phyloP scores from a whole-genome alignment of 2,329 filamentous ascomycete species.

The Sclerotiophoma versabilis region DNA sequence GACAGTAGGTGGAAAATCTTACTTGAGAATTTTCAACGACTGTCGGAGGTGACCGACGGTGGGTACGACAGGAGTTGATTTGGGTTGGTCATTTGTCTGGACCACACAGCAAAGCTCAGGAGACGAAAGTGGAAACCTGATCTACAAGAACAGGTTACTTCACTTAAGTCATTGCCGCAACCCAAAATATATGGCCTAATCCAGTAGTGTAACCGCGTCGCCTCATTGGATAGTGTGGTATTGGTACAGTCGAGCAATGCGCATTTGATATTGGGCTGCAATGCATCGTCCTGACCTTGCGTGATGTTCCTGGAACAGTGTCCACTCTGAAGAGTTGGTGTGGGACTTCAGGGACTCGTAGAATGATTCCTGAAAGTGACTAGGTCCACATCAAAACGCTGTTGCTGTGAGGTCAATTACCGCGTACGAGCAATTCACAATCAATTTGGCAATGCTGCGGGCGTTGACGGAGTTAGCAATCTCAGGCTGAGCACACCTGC shows the following conservation, averaged over 20 bases:
- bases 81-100: conserved; percentile 1
- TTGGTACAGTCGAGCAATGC: not conserved
- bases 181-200: not conserved
- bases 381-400: too few species aligned
- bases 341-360: too few species aligned
- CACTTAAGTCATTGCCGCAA: not conserved
- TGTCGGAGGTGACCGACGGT: conserved; percentile 17
- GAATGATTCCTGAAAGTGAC: too few species aligned
- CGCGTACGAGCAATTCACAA: too few species aligned
- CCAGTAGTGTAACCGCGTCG: conserved; percentile 1
- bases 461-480: too few species aligned
- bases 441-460: too few species aligned
- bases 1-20: conserved; percentile 9
- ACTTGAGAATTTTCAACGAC: conserved; percentile 14
- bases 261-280: too few species aligned
- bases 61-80: conserved; percentile 2
- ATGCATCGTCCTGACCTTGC: too few species aligned
- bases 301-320: too few species aligned
- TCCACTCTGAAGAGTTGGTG: too few species aligned
- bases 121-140: not conserved
- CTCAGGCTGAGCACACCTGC: too few species aligned
- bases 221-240: not conserved
- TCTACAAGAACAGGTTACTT: not conserved
- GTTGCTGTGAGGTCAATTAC: too few species aligned
- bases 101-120: not conserved